phyloP scores from a whole-genome alignment of 345 rosid species.

The Salix caprea region DNA sequence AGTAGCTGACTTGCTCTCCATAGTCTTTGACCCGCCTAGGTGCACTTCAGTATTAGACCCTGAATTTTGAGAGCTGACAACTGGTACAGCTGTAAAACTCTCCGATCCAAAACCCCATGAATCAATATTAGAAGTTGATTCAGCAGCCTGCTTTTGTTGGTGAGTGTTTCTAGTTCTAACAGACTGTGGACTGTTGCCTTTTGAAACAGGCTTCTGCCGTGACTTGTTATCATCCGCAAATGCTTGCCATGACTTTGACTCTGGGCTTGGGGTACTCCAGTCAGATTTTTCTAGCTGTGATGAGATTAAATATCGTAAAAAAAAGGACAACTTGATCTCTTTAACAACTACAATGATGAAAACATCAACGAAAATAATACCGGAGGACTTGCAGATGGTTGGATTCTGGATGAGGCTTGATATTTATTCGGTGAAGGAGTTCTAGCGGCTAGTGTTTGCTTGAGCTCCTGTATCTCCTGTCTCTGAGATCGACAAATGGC shows the following conservation, averaged over 20 bases:
- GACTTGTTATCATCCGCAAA: slow-evolving; percentile 56
- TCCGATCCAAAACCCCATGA: slow-evolving; percentile 86
- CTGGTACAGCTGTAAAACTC: slow-evolving; percentile 57
- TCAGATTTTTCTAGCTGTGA: slow-evolving; percentile 47
- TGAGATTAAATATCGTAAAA: slow-evolving; percentile 11
- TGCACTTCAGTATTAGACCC: slow-evolving; percentile 41
- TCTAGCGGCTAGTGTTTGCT: slow-evolving; percentile 64
- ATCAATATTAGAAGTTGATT: slow-evolving; percentile 41
- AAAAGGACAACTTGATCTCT: not conserved
- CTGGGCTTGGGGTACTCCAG: slow-evolving; percentile 44
- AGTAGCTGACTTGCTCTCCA: slow-evolving; percentile 45
- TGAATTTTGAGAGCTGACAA: slow-evolving; percentile 28
- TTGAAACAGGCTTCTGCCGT: slow-evolving; percentile 37
- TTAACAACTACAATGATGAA: not conserved
- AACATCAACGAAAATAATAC: slow-evolving; percentile 26
- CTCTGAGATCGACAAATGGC: slow-evolving; percentile 94
- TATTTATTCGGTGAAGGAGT: slow-evolving; percentile 59
- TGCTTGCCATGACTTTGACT: slow-evolving; percentile 68
- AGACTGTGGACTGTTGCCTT: slow-evolving; percentile 38
- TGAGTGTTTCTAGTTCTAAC: slow-evolving; percentile 47
- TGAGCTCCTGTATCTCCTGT: slow-evolving; percentile 93
- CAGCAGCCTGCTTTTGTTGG: slow-evolving; percentile 45
- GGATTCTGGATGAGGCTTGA: slow-evolving; percentile 43
- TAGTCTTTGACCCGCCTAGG: slow-evolving; percentile 36
- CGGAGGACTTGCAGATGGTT: slow-evolving; percentile 37